These are phyloP conservation scores for Pleurozium schreberi DNA, from an alignment of 225 moss, liverwort and hornwort species.

Conservation along the genomic window DNA sequence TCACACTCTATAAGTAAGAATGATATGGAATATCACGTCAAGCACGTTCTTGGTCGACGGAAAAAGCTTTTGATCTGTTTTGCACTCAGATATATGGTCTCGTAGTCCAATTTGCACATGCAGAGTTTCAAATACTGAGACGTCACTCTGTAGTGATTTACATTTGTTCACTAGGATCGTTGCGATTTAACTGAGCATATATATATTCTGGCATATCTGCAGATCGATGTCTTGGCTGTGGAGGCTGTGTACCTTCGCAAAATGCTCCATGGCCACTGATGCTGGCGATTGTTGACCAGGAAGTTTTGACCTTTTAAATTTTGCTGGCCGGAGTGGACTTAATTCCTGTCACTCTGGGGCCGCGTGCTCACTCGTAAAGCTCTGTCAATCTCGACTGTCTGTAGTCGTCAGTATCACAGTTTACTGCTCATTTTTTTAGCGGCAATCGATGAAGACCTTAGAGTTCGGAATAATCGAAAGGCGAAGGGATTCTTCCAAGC, in stretches of 20 bases:
- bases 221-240: not conserved
- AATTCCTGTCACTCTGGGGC: not conserved
- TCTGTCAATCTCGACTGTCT: conserved; percentile 5
- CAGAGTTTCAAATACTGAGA: not conserved
- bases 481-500: not conserved
- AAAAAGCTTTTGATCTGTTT: not conserved
- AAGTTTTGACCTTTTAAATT: not conserved
- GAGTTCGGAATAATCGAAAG: not conserved
- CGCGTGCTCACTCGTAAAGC: conserved; percentile 7
- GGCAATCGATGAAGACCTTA: not conserved
- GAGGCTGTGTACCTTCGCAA: not conserved
- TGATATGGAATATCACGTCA: not conserved
- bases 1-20: not conserved
- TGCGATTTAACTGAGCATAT: not conserved
- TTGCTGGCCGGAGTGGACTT: not conserved
- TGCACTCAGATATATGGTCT: not conserved
- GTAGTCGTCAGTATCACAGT: not conserved
- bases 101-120: not conserved
- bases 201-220: not conserved
- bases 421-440: not conserved
- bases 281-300: not conserved
- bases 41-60: not conserved
- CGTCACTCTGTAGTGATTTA: not conserved
- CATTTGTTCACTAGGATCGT: not conserved
- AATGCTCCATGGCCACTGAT: not conserved